phyloP scores from a whole-genome alignment of 2,329 filamentous ascomycete genomes.

The Trichoderma afroharzianum region DNA sequence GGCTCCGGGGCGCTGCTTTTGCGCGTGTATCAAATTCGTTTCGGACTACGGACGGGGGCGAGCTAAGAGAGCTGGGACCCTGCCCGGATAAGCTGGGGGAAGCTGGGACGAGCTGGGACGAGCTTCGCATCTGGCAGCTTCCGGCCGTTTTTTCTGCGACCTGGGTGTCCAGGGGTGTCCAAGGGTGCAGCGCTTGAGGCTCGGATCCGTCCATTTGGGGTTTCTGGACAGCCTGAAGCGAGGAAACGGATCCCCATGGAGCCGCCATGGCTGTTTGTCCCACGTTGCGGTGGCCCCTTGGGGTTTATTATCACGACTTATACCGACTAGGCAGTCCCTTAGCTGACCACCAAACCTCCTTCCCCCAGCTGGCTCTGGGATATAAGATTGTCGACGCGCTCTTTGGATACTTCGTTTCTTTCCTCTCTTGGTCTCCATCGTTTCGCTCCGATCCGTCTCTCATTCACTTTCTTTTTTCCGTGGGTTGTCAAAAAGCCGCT shows the following conservation, averaged over 20 bases:
- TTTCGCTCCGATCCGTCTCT: slow-evolving; percentile 13
- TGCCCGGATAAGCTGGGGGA: neutral
- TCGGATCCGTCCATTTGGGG: slow-evolving; percentile 10
- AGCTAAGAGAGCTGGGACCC: slow-evolving; percentile 5
- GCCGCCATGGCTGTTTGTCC: neutral
- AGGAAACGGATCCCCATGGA: slow-evolving; percentile 10
- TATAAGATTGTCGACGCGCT: slow-evolving; percentile 1
- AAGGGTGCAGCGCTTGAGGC: neutral
- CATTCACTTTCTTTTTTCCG: slow-evolving; percentile 1
- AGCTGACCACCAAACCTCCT: neutral
- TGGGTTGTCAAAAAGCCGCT: slow-evolving; percentile 22
- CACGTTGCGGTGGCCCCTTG: slow-evolving; percentile 8
- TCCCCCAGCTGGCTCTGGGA: slow-evolving; percentile 8
- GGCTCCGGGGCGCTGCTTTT: slow-evolving; percentile 9
- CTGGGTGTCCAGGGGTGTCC: neutral
- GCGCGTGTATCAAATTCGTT: slow-evolving; percentile 21
- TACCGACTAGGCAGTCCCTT: neutral
- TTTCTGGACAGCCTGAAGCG: neutral
- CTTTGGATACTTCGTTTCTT: neutral
- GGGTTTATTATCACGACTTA: neutral
- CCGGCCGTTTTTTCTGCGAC: neutral
- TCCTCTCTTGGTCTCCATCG: slow-evolving; percentile 13
- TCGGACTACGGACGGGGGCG: slow-evolving; percentile 13
- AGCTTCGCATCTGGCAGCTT: neutral
- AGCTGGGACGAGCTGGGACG: neutral